Evolutionary conservation across 345 rosid species (phyloP).

Genomic region (Bruguiera sexangula): DNA sequence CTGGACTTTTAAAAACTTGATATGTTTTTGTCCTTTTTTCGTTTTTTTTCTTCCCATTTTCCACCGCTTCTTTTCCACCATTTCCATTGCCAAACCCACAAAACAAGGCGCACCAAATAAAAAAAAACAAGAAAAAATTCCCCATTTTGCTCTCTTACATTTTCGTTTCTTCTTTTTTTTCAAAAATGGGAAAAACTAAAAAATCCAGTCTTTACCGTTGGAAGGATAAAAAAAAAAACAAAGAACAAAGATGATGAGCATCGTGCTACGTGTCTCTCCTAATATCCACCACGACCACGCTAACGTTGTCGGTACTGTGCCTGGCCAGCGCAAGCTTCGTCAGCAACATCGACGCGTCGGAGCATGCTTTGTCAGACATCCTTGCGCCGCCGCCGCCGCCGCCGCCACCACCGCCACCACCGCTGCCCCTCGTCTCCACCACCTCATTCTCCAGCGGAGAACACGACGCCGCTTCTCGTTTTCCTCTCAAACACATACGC

Average conservation of each 20-base stretch:
- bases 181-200: too few relatives aligned
- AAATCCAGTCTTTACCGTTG: background rate
- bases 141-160: too few relatives aligned
- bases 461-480: background rate
- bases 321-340: conserved; percentile 76
- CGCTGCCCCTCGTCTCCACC: conserved; percentile 6
- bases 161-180: too few relatives aligned
- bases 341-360: conserved; percentile 65
- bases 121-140: too few relatives aligned
- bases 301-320: conserved; percentile 76
- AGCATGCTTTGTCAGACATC: conserved; percentile 51
- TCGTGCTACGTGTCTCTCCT: conserved; percentile 38
- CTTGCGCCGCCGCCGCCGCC: conserved; percentile 8
- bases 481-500: conserved; percentile 28
- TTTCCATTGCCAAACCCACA: too few relatives aligned
- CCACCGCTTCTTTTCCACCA: too few relatives aligned
- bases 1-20: too few relatives aligned
- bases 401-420: background rate
- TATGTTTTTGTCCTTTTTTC: too few relatives aligned
- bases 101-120: too few relatives aligned
- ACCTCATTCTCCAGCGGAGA: background rate
- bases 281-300: conserved; percentile 79
- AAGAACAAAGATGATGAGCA: background rate
- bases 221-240: background rate
- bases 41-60: too few relatives aligned